Conservation (phyloP, 2,329 filamentous ascomycete species). For the Didymella sp. region DNA sequence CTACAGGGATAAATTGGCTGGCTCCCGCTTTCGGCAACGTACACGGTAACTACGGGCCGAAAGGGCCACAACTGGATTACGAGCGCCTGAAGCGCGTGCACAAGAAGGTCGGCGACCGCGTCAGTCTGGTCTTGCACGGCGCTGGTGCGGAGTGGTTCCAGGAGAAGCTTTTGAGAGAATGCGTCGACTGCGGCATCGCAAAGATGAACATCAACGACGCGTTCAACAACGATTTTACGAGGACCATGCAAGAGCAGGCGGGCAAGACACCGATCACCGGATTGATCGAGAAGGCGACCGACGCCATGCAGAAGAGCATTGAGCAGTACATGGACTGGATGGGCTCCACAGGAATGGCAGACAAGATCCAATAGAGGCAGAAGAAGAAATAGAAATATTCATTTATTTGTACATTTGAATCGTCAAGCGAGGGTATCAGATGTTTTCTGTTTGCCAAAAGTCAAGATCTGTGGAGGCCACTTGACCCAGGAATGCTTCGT, state of each 20-base stretch:
- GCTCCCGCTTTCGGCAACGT: constrained; percentile 80
- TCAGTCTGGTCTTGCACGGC: constrained; percentile 64
- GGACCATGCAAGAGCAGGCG: constrained; percentile 57
- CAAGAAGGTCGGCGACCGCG: constrained; percentile 56
- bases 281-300: constrained; percentile 62
- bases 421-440: constrained; percentile 22
- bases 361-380: constrained; percentile 27
- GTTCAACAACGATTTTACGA: constrained; percentile 60
- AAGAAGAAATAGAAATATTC: constrained; percentile 9
- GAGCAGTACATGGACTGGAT: constrained; percentile 64
- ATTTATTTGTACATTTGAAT: constrained; percentile 7
- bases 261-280: constrained; percentile 61
- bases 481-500: constrained; percentile 43
- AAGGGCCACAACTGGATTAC: constrained; percentile 60
- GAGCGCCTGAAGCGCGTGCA: constrained; percentile 53
- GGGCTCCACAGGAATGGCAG: constrained; percentile 47
- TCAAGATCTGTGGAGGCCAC: constrained; percentile 39
- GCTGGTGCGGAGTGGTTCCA: constrained; percentile 61
- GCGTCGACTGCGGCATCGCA: constrained; percentile 62
- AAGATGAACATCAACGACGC: constrained; percentile 68
- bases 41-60: constrained; percentile 73
- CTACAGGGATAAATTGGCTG: constrained; percentile 74
- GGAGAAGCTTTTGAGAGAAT: constrained; percentile 61
- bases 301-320: constrained; percentile 62
- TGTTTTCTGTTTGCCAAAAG: constrained; percentile 39